Base-by-base conservation (phyloP, 2,329 filamentous ascomycete species). In the Chalaropsis ovoidea region DNA sequence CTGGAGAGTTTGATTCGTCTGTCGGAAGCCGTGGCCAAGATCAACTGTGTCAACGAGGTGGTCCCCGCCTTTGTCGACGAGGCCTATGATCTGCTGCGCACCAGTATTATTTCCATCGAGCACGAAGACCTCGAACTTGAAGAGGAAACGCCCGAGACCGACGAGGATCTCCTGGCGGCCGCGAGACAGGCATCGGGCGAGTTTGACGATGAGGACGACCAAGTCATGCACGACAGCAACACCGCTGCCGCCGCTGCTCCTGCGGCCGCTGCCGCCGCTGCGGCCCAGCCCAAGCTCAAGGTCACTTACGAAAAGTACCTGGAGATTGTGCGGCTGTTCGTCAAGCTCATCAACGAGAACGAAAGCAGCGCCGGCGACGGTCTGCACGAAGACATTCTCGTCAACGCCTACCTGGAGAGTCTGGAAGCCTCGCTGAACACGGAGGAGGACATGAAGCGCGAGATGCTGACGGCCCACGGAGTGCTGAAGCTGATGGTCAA, bases 271-370 rank as follows among this genome's bases (percentile, higher is more conserved):
- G 80, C 70, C 70, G 75, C 67, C 76, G 81, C 70, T 77, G 78
- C 52, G 75, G 81, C 77, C 49, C 76, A 76, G 62, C 79, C 81
- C 70, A 91, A 88, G 77, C 94, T 89, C 64, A 94, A 91, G 72
- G 93, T 99, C 73, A 95, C 91, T 2, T 95, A 95, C 72, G 93
- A 97, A 72, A 94, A 95, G 76, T 99, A 95, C 76, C 89, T 93
- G 74, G 82, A 84, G 72, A 96, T 97, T 75, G 84, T 96, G 67
- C 96, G 95, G 74, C 77, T 89, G 72, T 80, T 99, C 60, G 89
- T 96, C 39, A 84, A 86, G 70, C 85, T 88, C 27, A 85, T 99
- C 71, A 90, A 87, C 70, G 88, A 93, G 65, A 90, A 95, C 71
- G 91, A 97, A 75, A 78, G 80, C 43, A 80, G 78, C 11, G 83